Conservation (phyloP, 31 red algal genomes). For the Pterothamnion heteromorphum region DNA sequence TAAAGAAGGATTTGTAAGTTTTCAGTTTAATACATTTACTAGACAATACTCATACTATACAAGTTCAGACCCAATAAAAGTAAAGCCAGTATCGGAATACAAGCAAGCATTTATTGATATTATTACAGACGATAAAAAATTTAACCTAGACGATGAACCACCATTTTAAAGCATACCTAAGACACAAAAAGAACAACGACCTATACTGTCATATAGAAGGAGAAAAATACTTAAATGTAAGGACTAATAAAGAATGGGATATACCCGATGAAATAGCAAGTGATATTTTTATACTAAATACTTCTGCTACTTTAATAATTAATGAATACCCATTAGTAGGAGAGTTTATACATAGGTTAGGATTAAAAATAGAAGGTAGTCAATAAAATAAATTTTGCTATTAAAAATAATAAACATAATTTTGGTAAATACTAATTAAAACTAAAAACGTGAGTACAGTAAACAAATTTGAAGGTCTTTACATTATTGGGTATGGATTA, state of each 20-base stretch:
- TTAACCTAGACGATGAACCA: background rate
- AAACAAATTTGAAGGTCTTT: background rate
- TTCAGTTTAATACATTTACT: background rate
- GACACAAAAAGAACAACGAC: background rate
- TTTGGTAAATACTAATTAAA: conserved; percentile 3
- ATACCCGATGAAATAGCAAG: background rate
- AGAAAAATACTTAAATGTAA: background rate
- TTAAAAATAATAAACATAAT: background rate
- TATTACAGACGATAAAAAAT: background rate
- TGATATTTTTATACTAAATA: background rate
- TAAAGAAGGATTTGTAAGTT: background rate
- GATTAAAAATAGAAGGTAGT: background rate
- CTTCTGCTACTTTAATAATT: background rate
- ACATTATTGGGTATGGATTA: too few species aligned
- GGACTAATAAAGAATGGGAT: background rate
- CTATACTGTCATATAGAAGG: background rate
- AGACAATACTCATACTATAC: background rate
- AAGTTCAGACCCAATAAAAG: background rate
- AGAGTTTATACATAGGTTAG: background rate
- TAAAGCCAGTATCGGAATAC: background rate
- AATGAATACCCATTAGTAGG: background rate
- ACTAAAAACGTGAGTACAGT: background rate
- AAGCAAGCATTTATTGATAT: background rate
- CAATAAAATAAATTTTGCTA: background rate
- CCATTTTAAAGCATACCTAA: background rate